Conservation (phyloP, 2,329 filamentous ascomycete genomes). For the Neurospora sp. region DNA sequence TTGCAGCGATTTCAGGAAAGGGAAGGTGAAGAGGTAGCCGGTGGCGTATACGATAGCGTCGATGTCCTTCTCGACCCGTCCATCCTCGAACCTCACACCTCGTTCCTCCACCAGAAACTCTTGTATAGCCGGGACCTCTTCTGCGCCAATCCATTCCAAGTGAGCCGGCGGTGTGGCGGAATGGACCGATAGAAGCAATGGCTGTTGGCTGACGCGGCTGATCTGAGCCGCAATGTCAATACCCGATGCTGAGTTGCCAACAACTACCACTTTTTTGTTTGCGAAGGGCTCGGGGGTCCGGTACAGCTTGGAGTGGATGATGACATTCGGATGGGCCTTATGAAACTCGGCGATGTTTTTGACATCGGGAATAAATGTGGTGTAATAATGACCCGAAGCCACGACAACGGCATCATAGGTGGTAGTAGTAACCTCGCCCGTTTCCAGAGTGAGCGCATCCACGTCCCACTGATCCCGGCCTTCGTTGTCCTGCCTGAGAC, state of each 20-base stretch:
- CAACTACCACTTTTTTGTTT: conserved; percentile 67
- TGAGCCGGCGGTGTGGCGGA: conserved; percentile 37
- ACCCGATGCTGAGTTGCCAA: conserved; percentile 79
- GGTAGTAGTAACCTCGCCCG: conserved; percentile 28
- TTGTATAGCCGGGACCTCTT: conserved; percentile 48
- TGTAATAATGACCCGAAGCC: conserved; percentile 65
- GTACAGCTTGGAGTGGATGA: conserved; percentile 75
- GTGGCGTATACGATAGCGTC: conserved; percentile 82
- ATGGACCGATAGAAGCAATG: conserved; percentile 56
- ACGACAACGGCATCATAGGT: conserved; percentile 67
- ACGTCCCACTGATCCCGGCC: conserved; percentile 51
- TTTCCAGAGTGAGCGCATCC: conserved; percentile 39
- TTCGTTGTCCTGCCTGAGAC: conserved; percentile 24
- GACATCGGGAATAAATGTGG: conserved; percentile 57
- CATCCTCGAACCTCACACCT: conserved; percentile 56
- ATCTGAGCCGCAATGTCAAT: conserved; percentile 77
- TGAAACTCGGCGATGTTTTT: conserved; percentile 51
- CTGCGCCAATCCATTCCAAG: conserved; percentile 35
- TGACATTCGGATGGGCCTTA: conserved; percentile 44
- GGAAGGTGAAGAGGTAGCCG: conserved; percentile 78
- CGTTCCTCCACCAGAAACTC: conserved; percentile 44
- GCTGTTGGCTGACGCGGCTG: conserved; percentile 44
- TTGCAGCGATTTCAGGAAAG: conserved; percentile 49
- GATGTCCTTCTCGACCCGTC: conserved; percentile 53
- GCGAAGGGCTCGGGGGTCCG: conserved; percentile 53